Evolutionary conservation across 2,329 filamentous ascomycete genomes (phyloP).

Genomic region (Fusarium nisikadoi): DNA sequence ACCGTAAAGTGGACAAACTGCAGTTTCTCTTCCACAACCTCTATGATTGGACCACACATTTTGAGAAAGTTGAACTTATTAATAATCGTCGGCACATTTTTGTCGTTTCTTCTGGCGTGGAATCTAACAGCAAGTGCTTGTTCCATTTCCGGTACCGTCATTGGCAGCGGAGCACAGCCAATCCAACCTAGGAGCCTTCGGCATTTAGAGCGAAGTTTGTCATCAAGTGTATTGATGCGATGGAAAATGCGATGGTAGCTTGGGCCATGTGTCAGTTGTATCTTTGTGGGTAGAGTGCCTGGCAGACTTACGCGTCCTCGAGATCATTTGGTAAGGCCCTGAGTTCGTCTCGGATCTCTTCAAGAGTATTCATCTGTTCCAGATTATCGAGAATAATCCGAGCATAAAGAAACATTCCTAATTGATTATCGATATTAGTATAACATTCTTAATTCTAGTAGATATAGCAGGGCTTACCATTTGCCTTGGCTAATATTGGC

Average conservation of each 20-base stretch:
- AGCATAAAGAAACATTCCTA: slow-evolving; percentile 17
- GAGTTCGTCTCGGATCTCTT: slow-evolving; percentile 13
- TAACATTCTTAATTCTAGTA: neutral
- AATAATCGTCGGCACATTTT: neutral
- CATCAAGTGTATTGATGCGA: neutral
- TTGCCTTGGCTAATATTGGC: slow-evolving; percentile 1
- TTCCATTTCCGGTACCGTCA: slow-evolving; percentile 12
- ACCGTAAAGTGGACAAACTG: slow-evolving; percentile 31
- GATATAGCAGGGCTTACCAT: neutral
- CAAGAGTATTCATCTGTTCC: slow-evolving; percentile 7
- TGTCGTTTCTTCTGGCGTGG: neutral
- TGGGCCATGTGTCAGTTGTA: neutral
- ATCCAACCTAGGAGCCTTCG: slow-evolving; percentile 26
- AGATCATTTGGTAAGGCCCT: slow-evolving; percentile 7
- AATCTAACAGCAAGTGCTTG: neutral
- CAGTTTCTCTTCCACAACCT: slow-evolving; percentile 3
- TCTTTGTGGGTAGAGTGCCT: neutral
- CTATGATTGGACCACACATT: slow-evolving; percentile 17
- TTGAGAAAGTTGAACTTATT: neutral
- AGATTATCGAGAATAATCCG: slow-evolving; percentile 11
- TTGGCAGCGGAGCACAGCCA: neutral
- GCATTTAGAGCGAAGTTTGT: neutral
- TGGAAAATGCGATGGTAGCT: neutral
- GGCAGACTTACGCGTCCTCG: neutral
- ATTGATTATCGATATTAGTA: neutral